Evolutionary conservation across 2,329 filamentous ascomycete species (phyloP), one percentile per base, ranked within the genome.

Genomic region (Graphium sp.): DNA sequence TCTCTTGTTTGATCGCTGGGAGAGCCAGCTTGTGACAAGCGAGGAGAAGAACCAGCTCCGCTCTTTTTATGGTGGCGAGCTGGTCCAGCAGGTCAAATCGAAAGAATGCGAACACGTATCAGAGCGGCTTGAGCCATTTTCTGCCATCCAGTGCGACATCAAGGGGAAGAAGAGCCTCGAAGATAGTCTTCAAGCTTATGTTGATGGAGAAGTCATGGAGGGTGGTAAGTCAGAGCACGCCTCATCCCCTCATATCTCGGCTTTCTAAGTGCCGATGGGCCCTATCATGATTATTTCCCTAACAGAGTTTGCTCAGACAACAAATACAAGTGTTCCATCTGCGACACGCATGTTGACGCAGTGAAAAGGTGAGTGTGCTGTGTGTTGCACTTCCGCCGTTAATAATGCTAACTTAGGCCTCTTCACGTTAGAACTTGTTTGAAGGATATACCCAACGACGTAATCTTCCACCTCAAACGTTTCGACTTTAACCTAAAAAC

Each of bases 241-340:
- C 3, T 2, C 12, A 4, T 24, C 15, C 7, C 23, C 10, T 20
- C 15, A 3, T 16, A 17, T n/a, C 11, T 18, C 5, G 18, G 10
- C 7, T 20, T 9, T 14, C 30, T 28, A 15, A n/a, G n/a, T n/a
- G n/a, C n/a, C n/a, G n/a, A n/a, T n/a, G n/a, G n/a, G n/a, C n/a
- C n/a, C n/a, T n/a, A 32, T 18, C 17, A 21, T 11, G 18, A 16
- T 13, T 6, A n/a, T 11, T 13, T 15, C 26, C 26, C 41, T 50
- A 36, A 49, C 34, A 20, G 13, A 12, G 25, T 33, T 23, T 26
- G 13, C 24, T 18, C 39, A 76, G 84, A 93, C 42, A 95, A 98
- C 58, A 94, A 93, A 54, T 98, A 95, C 59, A 92, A 91, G 38
- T 98, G 89, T 53, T 85, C 84, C 18, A 78, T 72, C 5, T 98